Conservation (phyloP, 164 flowering plant species). For the Nymphaea colorata region DNA sequence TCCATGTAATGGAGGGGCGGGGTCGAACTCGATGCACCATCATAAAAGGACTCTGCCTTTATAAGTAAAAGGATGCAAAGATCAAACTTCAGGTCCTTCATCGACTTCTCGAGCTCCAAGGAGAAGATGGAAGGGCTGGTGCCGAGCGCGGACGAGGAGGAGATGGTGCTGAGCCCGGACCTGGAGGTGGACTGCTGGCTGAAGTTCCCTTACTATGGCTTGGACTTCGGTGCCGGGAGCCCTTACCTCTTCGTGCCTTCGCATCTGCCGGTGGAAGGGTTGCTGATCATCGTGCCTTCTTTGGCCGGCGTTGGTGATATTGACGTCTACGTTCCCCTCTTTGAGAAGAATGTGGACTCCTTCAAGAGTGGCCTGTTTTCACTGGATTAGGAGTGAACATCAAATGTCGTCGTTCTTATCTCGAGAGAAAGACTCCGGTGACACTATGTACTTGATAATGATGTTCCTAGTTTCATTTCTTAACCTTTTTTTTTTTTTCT, state of each 20-base stretch:
- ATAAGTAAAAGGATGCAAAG: no score
- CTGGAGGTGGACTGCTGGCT: conserved; percentile 7
- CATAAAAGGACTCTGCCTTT: no score
- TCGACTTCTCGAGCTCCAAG: not conserved
- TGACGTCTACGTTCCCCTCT: conserved; percentile 1
- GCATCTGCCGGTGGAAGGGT: not conserved
- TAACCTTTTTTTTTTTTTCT: no score
- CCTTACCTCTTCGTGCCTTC: conserved; percentile 4
- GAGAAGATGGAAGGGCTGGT: not conserved
- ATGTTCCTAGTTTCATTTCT: no score
- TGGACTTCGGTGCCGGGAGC: conserved; percentile 6
- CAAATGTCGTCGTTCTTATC: no score
- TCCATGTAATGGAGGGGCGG: no score
- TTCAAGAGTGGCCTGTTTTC: not conserved
- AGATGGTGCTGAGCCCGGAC: not conserved
- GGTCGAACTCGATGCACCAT: no score
- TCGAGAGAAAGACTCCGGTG: no score
- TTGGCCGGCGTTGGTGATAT: not conserved
- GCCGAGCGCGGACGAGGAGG: not conserved
- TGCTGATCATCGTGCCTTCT: conserved; percentile 3
- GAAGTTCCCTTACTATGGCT: conserved; percentile 5
- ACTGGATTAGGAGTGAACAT: not conserved
- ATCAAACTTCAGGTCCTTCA: not conserved
- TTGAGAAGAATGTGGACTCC: not conserved
- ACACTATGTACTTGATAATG: not conserved